Base-by-base conservation (phyloP, 2,329 filamentous ascomycete species). In the Ramichloridium luteum region DNA sequence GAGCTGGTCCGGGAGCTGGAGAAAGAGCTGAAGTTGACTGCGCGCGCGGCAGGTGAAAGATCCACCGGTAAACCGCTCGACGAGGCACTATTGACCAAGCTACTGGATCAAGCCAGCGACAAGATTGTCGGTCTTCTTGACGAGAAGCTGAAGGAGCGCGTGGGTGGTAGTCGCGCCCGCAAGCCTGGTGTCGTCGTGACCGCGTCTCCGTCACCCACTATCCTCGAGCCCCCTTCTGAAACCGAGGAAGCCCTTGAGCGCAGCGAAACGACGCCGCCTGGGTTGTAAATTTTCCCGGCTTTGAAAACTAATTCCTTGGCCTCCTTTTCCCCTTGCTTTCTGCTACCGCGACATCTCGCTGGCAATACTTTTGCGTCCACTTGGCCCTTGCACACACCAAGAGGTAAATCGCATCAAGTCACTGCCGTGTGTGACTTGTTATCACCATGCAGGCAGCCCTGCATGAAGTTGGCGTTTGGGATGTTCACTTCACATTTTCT, bases 71-170 rank as follows among this genome's bases (percentile, higher is more conserved):
- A 55, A 20, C 46, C 28, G 9, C 37, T 63, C n/a, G 58, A 62
- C 32, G 62, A 64, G 41, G 52, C 47, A 2, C 51, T 51, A 4
- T 56, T 65, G 51, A 50, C 54, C 25, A 76, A 74, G 30, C 57
- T 85, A 27, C 59, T 86, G 5, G 80, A 84, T 43, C 73, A 82
- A 55, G 84, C 84, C 47, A 81, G 77, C 2, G 77, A 83, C 47
- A 67, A 74, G 37, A 60, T 86, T 28, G 72, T 83, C 4, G 72
- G 65, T 27, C 65, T 84, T 55, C 64, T 86, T 27, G 79, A 85
- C 41, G 75, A 83, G 53, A 80, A 79, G 52, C 64, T 84, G 26
- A 54, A 55, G 14, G 57, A 51, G 16, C 55, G 52, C 9, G 51
- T 61, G 11, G 56, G 57, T 12, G 41, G 50, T 23, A n/a, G n/a